Evolutionary conservation across 495 filamentous ascomycete genomes (phyloP), one percentile per base, ranked within the genome.

Genomic region (Penicillium verhagenii): DNA sequence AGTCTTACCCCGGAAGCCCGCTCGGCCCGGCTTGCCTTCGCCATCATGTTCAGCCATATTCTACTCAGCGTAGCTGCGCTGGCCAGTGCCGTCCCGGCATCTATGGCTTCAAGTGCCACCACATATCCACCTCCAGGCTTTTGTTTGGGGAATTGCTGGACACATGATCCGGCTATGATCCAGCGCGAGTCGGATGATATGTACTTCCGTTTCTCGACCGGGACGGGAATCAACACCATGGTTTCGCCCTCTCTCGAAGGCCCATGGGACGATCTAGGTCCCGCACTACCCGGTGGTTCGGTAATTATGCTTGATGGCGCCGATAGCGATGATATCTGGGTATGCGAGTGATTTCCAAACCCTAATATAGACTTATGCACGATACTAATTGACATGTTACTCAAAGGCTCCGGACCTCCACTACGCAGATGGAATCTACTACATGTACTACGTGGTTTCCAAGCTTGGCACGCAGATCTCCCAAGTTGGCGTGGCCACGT

Each of bases 131-230:
- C 80, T 50, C 83, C 83, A 0, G 72, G 77, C 8, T 56, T 79
- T 7, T 88, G 86, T 67, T 74, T 71, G 8, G 85, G 85, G 21
- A 69, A 71, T 21, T 90, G 86, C 70, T 78, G 69, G 54, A 69
- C 79, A 25, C 84, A 90, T 50, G 87, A 90, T 58, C 86, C 85
- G 8, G 69, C 80, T 24, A 72, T 90, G 51, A 82, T 87, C 55
- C 79, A 79, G 31, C 82, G 87, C 50, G 62, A 65, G 20, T 78
- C 73, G 4, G 87, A 90, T 64, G 85, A 86, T 13, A 84, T 72
- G 3, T 92, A 89, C 71, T 92, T 86, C 71, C 83, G 85, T 38
- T 91, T 90, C 71, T 80, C 80, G 1, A 90, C 88, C 0, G 81
- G 82, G 21, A 79, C 76, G n/a, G 78, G 75, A 44, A 80, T 92